phyloP scores from a whole-genome alignment of 202 grass and related monocot species.

The Cymbopogon flexuosus region DNA sequence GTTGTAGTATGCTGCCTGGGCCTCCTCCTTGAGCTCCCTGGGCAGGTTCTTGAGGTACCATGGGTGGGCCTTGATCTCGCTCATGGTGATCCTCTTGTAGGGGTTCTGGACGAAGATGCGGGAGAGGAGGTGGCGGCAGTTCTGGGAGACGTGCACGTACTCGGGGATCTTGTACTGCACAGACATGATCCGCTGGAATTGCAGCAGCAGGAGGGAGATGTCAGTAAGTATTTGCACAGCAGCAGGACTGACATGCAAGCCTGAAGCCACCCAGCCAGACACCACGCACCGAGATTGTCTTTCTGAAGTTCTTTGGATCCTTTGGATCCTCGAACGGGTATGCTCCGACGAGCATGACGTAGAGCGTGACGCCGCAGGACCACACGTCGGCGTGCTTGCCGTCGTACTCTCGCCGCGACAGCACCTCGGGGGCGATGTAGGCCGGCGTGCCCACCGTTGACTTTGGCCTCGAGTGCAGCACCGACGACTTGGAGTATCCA shows the following conservation, averaged over 20 bases:
- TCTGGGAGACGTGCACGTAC: slow-evolving; percentile 70
- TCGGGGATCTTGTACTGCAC: slow-evolving; percentile 83
- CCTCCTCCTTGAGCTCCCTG: slow-evolving; percentile 68
- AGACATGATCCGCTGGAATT: slow-evolving; percentile 47
- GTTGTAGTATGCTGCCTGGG: slow-evolving; percentile 57
- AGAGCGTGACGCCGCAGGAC: slow-evolving; percentile 89
- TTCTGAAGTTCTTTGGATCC: slow-evolving; percentile 82
- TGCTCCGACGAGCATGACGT: slow-evolving; percentile 84
- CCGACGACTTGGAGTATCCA: slow-evolving; percentile 76
- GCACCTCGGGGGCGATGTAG: slow-evolving; percentile 86
- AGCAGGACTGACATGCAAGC: too few species aligned
- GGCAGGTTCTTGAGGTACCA: slow-evolving; percentile 88
- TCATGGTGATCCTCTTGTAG: slow-evolving; percentile 63
- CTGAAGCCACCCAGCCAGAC: too few species aligned
- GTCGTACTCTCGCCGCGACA: slow-evolving; percentile 60
- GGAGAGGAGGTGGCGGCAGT: slow-evolving; percentile 72
- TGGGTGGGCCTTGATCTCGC: slow-evolving; percentile 74
- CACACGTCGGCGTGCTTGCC: slow-evolving; percentile 94
- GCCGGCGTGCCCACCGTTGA: slow-evolving; percentile 83
- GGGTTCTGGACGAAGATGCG: slow-evolving; percentile 77
- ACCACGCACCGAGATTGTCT: slow-evolving; percentile 50
- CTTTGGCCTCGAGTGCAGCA: slow-evolving; percentile 68
- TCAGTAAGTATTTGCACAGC: too few species aligned
- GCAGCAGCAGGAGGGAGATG: too few species aligned
- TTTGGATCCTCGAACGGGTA: slow-evolving; percentile 87